These are phyloP conservation scores for Cenchrus purpureus DNA, from an alignment of 176 grass and related monocot species.

Conservation along the genomic window DNA sequence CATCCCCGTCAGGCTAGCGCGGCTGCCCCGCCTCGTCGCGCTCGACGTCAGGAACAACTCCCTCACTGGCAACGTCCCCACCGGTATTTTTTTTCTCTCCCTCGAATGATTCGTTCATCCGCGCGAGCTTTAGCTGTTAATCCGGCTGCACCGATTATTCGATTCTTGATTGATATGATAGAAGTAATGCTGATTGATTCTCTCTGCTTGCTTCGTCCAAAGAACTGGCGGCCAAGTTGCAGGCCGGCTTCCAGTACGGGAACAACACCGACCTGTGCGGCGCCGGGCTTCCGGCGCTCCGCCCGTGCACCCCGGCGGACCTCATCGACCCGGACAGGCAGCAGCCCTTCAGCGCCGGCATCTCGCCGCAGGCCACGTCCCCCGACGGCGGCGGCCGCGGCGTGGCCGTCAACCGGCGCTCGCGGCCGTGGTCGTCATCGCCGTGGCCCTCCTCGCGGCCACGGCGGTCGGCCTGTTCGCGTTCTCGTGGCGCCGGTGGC, in stretches of 20 bases:
- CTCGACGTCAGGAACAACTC: constrained; percentile 93
- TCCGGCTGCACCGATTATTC: not conserved
- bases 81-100: constrained; percentile 48
- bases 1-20: constrained; percentile 76
- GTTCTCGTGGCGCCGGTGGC: constrained; percentile 59
- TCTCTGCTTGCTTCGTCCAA: not conserved
- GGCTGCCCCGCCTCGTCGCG: constrained; percentile 49
- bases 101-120: not conserved
- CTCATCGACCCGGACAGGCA: constrained; percentile 66
- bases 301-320: constrained; percentile 74
- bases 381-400: constrained; percentile 17
- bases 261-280: constrained; percentile 86
- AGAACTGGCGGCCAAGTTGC: constrained; percentile 75
- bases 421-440: constrained; percentile 48
- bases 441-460: constrained; percentile 47
- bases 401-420: constrained; percentile 54
- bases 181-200: not conserved
- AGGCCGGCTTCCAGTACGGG: constrained; percentile 71
- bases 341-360: constrained; percentile 79
- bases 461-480: constrained; percentile 53
- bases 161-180: not conserved
- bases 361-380: constrained; percentile 47
- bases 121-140: not conserved
- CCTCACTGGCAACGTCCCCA: constrained; percentile 85
- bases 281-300: constrained; percentile 58